phyloP scores from a whole-genome alignment of 2,329 filamentous ascomycete genomes.

The Tolypocladium amazonense region DNA sequence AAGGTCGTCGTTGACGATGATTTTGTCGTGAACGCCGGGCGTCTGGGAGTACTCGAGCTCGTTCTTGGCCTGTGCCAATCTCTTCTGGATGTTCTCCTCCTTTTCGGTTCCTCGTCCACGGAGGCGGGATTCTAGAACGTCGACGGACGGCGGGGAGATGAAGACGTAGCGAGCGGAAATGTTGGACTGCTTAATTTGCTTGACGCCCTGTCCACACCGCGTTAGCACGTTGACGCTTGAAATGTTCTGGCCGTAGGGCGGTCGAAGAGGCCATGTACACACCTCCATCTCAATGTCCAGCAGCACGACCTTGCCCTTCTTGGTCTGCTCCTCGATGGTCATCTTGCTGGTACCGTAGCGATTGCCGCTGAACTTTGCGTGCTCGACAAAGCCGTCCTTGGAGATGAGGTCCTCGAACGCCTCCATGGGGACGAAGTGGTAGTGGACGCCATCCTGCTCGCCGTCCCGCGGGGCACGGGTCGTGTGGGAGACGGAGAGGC shows the following conservation, averaged over 20 bases:
- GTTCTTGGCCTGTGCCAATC: constrained; percentile 58
- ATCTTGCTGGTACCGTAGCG: constrained; percentile 75
- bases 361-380: constrained; percentile 78
- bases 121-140: constrained; percentile 63
- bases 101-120: constrained; percentile 69
- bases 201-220: constrained; percentile 50
- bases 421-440: constrained; percentile 63
- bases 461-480: constrained; percentile 66
- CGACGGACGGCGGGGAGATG: constrained; percentile 67
- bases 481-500: constrained; percentile 60
- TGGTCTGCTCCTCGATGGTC: constrained; percentile 66
- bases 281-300: constrained; percentile 97
- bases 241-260: background rate
- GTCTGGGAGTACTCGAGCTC: constrained; percentile 66
- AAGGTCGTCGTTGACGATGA: constrained; percentile 32
- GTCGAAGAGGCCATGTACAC: constrained; percentile 9
- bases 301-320: constrained; percentile 64
- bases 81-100: constrained; percentile 59
- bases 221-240: constrained; percentile 1
- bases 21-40: constrained; percentile 39
- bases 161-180: constrained; percentile 76
- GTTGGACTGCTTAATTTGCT: constrained; percentile 73
- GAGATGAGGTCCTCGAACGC: constrained; percentile 58
- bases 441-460: constrained; percentile 68
- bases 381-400: constrained; percentile 71